Evolutionary conservation across 768 basidiomycete genomes (phyloP), one percentile per base, ranked within the genome.

Genomic region (Lanmaoa pseudosensibilis): DNA sequence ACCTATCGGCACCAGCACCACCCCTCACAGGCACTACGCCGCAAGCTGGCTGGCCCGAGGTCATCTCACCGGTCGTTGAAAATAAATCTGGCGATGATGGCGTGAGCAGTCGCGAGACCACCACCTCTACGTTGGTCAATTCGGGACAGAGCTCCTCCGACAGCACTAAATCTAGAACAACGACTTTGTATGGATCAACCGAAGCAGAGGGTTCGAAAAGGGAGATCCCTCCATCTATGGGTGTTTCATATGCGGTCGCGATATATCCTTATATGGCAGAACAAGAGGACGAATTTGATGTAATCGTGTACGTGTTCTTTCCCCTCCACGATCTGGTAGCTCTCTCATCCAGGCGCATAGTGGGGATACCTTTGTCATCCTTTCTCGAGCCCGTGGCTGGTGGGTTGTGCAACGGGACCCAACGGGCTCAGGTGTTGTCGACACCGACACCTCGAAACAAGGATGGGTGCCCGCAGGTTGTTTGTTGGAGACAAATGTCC

Each of bases 181-280:
- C 71, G 4, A 55, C 57, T 9, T 44, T 38, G 23, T 52, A 59
- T 19, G 63, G 59, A 33, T 63, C 64, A 4, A 40, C 45, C 15
- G 76, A 77, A 9, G 64, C 70, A 44, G 77, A 78, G 41, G 64
- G 66, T 38, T 66, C 70, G 25, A 70, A 62, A 36, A 63, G 78
- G 53, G 81, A 83, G 50, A 77, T 78, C 30, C 77, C 78, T 48
- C 65, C 77, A 38, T 62, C 74, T 2, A 74, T 72, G 61, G 86
- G 84, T 15, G 80, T 94, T 19, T 94, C 94, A 12, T 99, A 97
- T 67, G 95, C 96, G 2, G 92, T 99, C 34, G 94, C 95, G 32
- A 98, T 98, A 63, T 98, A 99, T 68, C 97, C 97, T 44, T 98
- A 99, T 72, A 90, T 95, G 84, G 94, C 96, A 7, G 97, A 98